These are phyloP conservation scores for Vaucheria bursata DNA, from an alignment of 352 stramenopile species.

Conservation along the genomic window DNA sequence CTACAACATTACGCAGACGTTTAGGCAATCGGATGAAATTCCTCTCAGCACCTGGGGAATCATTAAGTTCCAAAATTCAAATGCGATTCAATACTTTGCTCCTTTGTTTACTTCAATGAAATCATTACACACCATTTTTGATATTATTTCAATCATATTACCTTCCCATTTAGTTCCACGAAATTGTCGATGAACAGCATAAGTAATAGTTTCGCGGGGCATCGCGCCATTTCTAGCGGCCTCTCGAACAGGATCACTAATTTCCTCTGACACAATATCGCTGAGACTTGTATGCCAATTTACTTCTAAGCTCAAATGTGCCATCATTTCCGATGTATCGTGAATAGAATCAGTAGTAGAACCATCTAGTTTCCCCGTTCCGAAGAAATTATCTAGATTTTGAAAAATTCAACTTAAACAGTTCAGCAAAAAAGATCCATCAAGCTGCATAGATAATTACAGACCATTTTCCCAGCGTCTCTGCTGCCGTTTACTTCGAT, in stretches of 20 bases:
- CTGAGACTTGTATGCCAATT: not conserved
- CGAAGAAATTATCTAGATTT: too few relatives aligned
- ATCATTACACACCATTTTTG: too few relatives aligned
- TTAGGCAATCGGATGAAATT: not conserved
- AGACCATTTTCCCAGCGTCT: conserved; percentile 1
- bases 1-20: not conserved
- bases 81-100: too few relatives aligned
- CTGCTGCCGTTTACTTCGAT: not conserved
- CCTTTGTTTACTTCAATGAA: too few relatives aligned
- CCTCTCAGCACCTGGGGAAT: not conserved
- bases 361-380: too few relatives aligned
- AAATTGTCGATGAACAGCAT: not conserved
- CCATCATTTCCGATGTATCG: not conserved
- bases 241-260: not conserved
- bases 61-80: not conserved
- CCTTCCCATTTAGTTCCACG: not conserved
- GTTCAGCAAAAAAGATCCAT: too few relatives aligned
- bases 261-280: not conserved
- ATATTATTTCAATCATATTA: too few relatives aligned
- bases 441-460: too few relatives aligned
- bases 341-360: too few relatives aligned
- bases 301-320: not conserved
- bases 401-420: too few relatives aligned
- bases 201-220: not conserved
- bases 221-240: not conserved